Evolutionary conservation across 495 filamentous ascomycete genomes (phyloP).

Genomic region (Daldinia decipiens): DNA sequence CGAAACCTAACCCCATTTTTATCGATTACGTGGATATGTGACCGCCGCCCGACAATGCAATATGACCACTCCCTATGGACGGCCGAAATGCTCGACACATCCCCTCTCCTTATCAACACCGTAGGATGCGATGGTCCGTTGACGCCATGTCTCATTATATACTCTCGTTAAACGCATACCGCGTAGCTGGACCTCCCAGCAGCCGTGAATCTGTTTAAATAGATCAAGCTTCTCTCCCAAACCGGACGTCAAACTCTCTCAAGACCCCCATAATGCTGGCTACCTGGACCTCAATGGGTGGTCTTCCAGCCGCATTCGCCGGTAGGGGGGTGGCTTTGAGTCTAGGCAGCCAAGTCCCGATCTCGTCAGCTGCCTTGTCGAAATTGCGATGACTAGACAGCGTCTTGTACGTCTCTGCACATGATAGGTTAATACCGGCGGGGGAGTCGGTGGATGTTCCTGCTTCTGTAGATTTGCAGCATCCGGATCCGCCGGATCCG

Average conservation of each 20-base stretch:
- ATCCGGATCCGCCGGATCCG: constrained; percentile 49
- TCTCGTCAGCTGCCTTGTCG: constrained; percentile 76
- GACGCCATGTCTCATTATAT: constrained; percentile 30
- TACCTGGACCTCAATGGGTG: constrained; percentile 82
- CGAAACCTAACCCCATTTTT: constrained; percentile 1
- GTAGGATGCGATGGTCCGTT: constrained; percentile 28
- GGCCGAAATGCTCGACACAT: constrained; percentile 11
- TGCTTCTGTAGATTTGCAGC: constrained; percentile 44
- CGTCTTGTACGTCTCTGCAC: constrained; percentile 84
- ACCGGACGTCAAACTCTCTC: constrained; percentile 83
- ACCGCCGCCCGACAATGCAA: constrained; percentile 7
- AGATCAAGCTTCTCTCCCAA: constrained; percentile 59
- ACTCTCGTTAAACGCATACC: constrained; percentile 6
- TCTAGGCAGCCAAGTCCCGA: constrained; percentile 78
- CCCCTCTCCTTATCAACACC: constrained; percentile 28
- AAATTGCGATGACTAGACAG: constrained; percentile 83
- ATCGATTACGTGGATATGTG: constrained; percentile 5
- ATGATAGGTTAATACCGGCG: constrained; percentile 61
- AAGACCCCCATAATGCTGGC: constrained; percentile 88
- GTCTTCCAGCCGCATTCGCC: constrained; percentile 51
- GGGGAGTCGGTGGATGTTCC: constrained; percentile 16
- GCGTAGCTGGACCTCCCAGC: constrained; percentile 1
- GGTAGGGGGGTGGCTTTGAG: constrained; percentile 67
- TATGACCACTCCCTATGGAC: constrained; percentile 15
- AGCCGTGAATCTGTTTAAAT: neutral